phyloP scores from a whole-genome alignment of 805 yeast species.

The Kodamaea hsintzibuensis region DNA sequence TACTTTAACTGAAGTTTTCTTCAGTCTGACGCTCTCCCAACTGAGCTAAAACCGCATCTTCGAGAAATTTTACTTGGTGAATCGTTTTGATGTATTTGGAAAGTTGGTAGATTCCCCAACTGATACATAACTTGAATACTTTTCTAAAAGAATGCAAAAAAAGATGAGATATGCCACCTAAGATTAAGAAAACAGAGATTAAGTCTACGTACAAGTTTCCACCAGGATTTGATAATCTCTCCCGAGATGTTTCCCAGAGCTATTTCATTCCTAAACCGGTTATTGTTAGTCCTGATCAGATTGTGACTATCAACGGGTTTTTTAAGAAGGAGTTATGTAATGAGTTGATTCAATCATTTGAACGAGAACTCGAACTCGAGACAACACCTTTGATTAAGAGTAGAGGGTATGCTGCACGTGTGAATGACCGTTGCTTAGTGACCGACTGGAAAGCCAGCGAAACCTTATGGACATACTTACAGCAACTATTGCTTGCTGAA shows the following conservation, averaged over 20 bases:
- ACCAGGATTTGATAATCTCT: constrained; percentile 13
- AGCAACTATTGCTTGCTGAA: constrained; percentile 26
- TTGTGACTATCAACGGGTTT: constrained; percentile 41
- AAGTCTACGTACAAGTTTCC: constrained; percentile 20
- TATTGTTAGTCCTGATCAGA: constrained; percentile 34
- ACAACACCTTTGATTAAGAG: constrained; percentile 52
- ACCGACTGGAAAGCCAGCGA: constrained; percentile 39
- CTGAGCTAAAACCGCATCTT: constrained; percentile 37
- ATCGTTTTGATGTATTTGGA: neutral
- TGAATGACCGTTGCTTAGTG: constrained; percentile 51
- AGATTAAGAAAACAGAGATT: neutral
- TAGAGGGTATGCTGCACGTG: constrained; percentile 56
- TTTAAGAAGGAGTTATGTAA: constrained; percentile 37
- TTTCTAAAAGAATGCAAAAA: too few species aligned
- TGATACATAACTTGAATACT: too few species aligned
- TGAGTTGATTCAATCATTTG: constrained; percentile 38
- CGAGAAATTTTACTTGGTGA: neutral
- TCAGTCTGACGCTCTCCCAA: constrained; percentile 44
- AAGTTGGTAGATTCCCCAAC: too few species aligned
- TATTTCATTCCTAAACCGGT: constrained; percentile 24
- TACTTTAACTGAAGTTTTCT: constrained; percentile 21
- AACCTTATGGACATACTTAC: constrained; percentile 46
- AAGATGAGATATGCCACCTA: neutral
- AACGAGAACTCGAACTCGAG: constrained; percentile 29
- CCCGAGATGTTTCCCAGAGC: constrained; percentile 10